Evolutionary conservation across 2,329 filamentous ascomycete species (phyloP).

Genomic region (Colletotrichum viniferum): DNA sequence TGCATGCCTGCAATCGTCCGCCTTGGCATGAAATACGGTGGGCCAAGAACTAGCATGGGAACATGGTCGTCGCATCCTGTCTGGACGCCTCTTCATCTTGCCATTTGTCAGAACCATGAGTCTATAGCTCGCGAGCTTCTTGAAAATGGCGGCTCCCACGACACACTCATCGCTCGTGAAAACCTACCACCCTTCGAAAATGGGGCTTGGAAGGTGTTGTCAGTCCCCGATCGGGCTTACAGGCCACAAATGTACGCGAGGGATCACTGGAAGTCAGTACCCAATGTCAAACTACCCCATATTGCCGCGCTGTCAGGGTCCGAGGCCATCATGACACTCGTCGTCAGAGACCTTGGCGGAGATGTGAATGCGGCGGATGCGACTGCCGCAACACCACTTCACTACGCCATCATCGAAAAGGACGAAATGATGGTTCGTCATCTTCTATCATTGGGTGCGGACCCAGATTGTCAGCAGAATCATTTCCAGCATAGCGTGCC

Average conservation of each 20-base stretch:
- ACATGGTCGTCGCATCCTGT: background rate
- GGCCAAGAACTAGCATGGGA: background rate
- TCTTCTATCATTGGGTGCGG: background rate
- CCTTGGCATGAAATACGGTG: accelerated
- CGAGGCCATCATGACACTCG: background rate
- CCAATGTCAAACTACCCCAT: background rate
- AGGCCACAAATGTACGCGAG: too few relatives aligned
- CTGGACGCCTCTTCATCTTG: background rate
- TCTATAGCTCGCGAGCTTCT: background rate
- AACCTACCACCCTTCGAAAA: background rate
- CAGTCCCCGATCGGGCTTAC: background rate
- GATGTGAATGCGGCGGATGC: background rate
- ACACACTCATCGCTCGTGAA: background rate
- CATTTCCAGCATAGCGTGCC: background rate
- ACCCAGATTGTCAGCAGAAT: background rate
- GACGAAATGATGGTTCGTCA: background rate
- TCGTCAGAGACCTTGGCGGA: background rate
- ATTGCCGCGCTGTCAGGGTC: background rate
- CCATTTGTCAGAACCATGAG: background rate
- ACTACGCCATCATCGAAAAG: background rate
- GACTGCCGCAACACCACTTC: background rate
- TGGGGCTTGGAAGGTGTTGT: background rate
- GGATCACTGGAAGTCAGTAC: background rate
- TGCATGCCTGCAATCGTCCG: background rate
- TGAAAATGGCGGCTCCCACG: background rate